Evolutionary conservation across 805 yeast genomes (phyloP), one percentile per base, ranked within the genome.

Genomic region (Cyberlindnera xishuangbannaensis): DNA sequence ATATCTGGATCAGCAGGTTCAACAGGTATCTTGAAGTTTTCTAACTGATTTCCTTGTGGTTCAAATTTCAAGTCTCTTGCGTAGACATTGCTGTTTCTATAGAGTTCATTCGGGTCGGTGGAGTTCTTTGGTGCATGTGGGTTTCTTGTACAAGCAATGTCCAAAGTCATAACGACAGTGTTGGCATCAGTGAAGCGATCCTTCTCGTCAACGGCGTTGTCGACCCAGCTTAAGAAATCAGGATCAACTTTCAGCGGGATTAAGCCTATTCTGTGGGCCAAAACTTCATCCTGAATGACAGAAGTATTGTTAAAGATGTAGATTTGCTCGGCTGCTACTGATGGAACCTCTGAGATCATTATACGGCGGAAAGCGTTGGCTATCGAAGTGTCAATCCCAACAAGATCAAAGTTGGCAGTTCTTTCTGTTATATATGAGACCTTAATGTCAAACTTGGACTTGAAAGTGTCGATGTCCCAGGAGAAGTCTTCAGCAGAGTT

Each of bases 351-450:
- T 1, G 97, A 75, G 35, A 92, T 78, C 97, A 92, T 88, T 50
- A 92, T 83, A 54, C 98, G 81, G 56, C 98, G 80, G 62, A 90
- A 87, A 0, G 98, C 97, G 64, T 92, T 92, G 28, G 97, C 88
- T 37, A 92, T 67, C 10, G 97, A 84, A 2, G 97, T 83, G 59
- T 92, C 98, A 32, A 88, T 63, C 50, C 85, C 80, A 37, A 83
- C 63, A 44, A 92, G 66, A 58, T 92, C 98, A 51, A 92, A 92
- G 58, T 85, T 86, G 37, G 90, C 86, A 30, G 63, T 70, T 56
- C 88, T 72, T 39, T 78, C 82, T 28, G 74, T 68, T 39, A 79
- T 62, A 50, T 76, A 73, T 7, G 78, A 64, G 44, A 90, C 75
- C 40, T 79, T 66, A 41, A 90, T 74, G 40, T 77, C 77, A 47